Evolutionary conservation across 768 basidiomycete species (phyloP).

Genomic region (Hydnomerulius pinastri): DNA sequence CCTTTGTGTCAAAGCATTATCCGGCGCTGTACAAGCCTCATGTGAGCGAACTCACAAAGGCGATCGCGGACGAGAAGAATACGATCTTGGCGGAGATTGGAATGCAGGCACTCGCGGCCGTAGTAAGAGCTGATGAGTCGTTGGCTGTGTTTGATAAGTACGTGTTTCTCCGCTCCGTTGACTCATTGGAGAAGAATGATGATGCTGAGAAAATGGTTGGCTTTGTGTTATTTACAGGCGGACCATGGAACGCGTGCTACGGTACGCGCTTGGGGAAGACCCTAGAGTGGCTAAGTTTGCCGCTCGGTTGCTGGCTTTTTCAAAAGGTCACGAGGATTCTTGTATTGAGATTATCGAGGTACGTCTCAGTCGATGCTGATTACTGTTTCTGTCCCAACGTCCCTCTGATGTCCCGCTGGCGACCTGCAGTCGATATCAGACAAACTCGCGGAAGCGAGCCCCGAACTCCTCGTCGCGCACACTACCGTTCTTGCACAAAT

Average conservation of each 20-base stretch:
- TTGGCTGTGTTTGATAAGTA: constrained; percentile 67
- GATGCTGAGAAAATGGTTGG: too few species aligned
- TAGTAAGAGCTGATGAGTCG: constrained; percentile 59
- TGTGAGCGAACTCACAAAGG: constrained; percentile 72
- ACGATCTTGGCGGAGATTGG: constrained; percentile 58
- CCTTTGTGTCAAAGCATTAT: constrained; percentile 70
- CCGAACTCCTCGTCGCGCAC: constrained; percentile 61
- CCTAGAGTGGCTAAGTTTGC: constrained; percentile 83
- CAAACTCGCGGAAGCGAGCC: constrained; percentile 45
- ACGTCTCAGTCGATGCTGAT: constrained; percentile 16
- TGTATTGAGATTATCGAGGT: constrained; percentile 69
- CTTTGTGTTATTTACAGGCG: too few species aligned
- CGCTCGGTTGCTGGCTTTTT: constrained; percentile 67
- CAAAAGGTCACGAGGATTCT: constrained; percentile 50
- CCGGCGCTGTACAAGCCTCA: constrained; percentile 76
- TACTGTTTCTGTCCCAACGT: not conserved
- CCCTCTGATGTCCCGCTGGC: not conserved
- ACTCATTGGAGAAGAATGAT: not conserved
- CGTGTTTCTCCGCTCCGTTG: constrained; percentile 26
- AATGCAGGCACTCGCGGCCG: constrained; percentile 75
- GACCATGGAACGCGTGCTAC: constrained; percentile 62
- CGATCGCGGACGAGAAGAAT: constrained; percentile 66
- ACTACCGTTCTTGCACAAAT: constrained; percentile 76
- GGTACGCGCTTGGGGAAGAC: constrained; percentile 60
- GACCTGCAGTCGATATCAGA: constrained; percentile 58